These are phyloP conservation scores for Citrus medica DNA, from an alignment of 345 rosid species.

Conservation along the genomic window DNA sequence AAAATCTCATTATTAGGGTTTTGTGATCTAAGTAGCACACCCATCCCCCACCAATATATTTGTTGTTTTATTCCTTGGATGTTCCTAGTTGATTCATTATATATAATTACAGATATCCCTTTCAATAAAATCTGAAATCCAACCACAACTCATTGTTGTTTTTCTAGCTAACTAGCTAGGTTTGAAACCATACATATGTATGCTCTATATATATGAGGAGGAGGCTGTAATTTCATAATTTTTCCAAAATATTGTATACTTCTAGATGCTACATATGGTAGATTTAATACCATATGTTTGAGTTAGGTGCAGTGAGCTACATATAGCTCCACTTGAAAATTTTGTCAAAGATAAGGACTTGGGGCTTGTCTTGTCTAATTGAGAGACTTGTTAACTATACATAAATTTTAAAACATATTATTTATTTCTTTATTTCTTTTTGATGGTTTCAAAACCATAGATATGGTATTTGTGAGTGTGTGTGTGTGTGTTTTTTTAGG, in stretches of 20 bases:
- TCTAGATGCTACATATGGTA: background rate
- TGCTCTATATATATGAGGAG: background rate
- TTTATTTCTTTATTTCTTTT: no score
- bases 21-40: slow-evolving; percentile 47
- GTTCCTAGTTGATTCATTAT: background rate
- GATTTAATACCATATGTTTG: background rate
- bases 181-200: background rate
- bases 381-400: background rate
- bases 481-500: no score
- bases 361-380: background rate
- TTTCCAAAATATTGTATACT: background rate
- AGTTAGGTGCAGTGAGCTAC: background rate
- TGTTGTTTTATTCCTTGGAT: slow-evolving; percentile 35
- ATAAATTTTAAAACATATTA: no score
- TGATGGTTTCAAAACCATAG: no score
- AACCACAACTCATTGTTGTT: background rate
- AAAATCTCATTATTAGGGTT: slow-evolving; percentile 50
- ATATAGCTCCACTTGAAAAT: background rate
- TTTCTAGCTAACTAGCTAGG: background rate
- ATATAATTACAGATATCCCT: background rate
- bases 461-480: background rate
- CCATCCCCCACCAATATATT: slow-evolving; percentile 12
- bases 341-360: background rate
- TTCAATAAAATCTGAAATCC: slow-evolving; percentile 2
- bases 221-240: background rate